Base-by-base conservation (phyloP, 2,329 filamentous ascomycete species). In the Boeremia lycopersici region DNA sequence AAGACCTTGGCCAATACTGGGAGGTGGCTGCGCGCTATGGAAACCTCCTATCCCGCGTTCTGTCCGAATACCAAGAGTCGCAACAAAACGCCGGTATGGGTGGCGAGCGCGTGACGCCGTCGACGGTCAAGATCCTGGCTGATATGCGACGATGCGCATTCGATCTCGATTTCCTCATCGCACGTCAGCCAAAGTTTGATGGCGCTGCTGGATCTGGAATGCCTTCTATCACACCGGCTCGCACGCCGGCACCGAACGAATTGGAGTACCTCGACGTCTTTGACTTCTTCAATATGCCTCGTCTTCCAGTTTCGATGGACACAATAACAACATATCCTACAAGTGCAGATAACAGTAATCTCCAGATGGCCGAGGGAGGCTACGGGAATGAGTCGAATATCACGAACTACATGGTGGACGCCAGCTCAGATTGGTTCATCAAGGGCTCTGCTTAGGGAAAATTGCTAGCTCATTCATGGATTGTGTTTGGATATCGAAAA, bases 91-190 rank as follows among this genome's bases (percentile, higher is more conserved):
- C 77, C 10, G 79, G 78, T 8, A 74, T 77, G 8, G 86, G 88
- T 35, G 89, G 87, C 10, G 88, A 91, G 64, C 84, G 89, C 3
- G 84, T 90, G 26, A 92, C 90, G 0, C 91, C 92, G 0, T 91
- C 87, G 15, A 91, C 89, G 1, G 91, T 96, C 39, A 89, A 87
- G 70, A 96, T 96, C 48, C 78, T 96, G 1, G 89, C 91, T 1
- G 93, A 96, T 67, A 96, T 97, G 93, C 84, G 93, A 17, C 83
- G 93, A 17, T 96, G 90, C 44, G 93, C 91, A 0, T 96, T 93
- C 67, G 93, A 96, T 70, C 82, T 96, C 4, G 93, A 96, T 68
- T 91, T 96, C 62, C 79, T 96, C 29, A 96, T 96, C 57, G 92
- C 90, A 4, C 84, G 90, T 8, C 91, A 96, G 73, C 91, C 90